Conservation (phyloP, 805 yeast species). For the Barnettozyma botsteinii region DNA sequence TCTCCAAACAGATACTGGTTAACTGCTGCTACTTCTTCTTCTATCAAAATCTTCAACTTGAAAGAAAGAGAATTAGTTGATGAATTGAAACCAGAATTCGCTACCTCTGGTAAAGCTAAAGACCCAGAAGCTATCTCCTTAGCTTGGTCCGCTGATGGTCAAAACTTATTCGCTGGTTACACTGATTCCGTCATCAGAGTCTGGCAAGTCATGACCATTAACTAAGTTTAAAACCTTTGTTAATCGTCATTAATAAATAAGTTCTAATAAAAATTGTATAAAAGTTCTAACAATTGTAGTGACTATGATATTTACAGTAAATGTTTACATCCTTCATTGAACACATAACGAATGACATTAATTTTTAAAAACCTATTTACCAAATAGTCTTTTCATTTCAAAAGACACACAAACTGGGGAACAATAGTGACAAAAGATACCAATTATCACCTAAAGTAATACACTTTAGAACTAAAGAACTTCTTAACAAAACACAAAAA, state of each 20-base stretch:
- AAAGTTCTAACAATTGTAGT: constrained; percentile 2
- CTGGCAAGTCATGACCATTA: constrained; percentile 97
- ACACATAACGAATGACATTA: constrained; percentile 2
- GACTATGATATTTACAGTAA: too few relatives aligned
- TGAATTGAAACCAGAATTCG: constrained; percentile 97
- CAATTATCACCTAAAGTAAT: too few relatives aligned
- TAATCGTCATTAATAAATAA: constrained; percentile 6
- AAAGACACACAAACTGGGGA: too few relatives aligned
- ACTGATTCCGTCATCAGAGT: constrained; percentile 99
- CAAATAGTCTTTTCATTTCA: too few relatives aligned
- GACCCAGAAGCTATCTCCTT: constrained; percentile 97
- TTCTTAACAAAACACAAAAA: too few relatives aligned
- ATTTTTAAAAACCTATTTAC: too few relatives aligned
- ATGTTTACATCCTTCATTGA: not conserved
- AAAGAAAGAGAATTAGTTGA: constrained; percentile 92
- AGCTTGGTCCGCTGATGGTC: constrained; percentile 99
- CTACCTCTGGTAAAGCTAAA: constrained; percentile 81
- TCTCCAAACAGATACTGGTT: constrained; percentile 99
- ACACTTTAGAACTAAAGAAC: too few relatives aligned
- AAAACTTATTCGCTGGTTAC: constrained; percentile 99
- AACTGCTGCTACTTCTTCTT: constrained; percentile 97
- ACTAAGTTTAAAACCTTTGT: constrained; percentile 15
- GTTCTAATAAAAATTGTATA: constrained; percentile 4
- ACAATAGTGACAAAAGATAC: too few relatives aligned
- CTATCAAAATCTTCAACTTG: constrained; percentile 97